phyloP scores from a whole-genome alignment of 2,329 filamentous ascomycete genomes.

The Elsinoe fawcettii region DNA sequence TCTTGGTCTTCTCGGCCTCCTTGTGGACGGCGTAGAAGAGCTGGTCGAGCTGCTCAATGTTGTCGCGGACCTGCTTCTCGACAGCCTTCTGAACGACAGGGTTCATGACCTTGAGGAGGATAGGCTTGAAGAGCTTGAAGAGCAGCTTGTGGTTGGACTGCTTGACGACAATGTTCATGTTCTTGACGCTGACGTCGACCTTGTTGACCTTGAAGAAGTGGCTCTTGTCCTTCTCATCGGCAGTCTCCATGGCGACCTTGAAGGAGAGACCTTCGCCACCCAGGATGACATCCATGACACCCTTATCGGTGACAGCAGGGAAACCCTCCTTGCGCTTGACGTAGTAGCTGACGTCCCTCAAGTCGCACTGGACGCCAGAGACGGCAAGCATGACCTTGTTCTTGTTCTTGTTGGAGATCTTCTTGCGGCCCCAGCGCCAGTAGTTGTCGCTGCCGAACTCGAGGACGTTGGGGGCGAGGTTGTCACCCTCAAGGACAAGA shows the following conservation, averaged over 20 bases:
- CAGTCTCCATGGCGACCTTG: constrained; percentile 79
- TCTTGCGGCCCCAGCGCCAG: constrained; percentile 90
- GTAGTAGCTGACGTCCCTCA: constrained; percentile 78
- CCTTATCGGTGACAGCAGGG: constrained; percentile 76
- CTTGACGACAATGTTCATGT: constrained; percentile 82
- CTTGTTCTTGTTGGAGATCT: constrained; percentile 68
- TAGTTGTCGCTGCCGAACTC: constrained; percentile 90
- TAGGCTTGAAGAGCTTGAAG: constrained; percentile 76
- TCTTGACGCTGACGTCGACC: constrained; percentile 71
- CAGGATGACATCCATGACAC: constrained; percentile 80
- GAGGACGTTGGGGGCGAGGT: constrained; percentile 85
- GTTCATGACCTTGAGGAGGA: constrained; percentile 75
- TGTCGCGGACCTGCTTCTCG: constrained; percentile 81
- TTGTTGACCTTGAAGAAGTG: constrained; percentile 94
- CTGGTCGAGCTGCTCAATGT: constrained; percentile 66
- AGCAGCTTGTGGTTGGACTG: constrained; percentile 92
- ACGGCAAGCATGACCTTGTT: constrained; percentile 81
- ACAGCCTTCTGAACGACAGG: constrained; percentile 79
- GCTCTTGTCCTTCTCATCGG: constrained; percentile 64
- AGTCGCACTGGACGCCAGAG: constrained; percentile 85
- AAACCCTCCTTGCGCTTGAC: constrained; percentile 93
- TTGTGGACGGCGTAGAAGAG: constrained; percentile 69
- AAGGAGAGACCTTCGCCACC: constrained; percentile 84
- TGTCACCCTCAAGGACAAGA: constrained; percentile 89
- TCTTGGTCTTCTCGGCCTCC: constrained; percentile 67